These are phyloP conservation scores for Chrysanthemum makinoi DNA, from an alignment of 129 eudicot genomes.

Conservation along the genomic window DNA sequence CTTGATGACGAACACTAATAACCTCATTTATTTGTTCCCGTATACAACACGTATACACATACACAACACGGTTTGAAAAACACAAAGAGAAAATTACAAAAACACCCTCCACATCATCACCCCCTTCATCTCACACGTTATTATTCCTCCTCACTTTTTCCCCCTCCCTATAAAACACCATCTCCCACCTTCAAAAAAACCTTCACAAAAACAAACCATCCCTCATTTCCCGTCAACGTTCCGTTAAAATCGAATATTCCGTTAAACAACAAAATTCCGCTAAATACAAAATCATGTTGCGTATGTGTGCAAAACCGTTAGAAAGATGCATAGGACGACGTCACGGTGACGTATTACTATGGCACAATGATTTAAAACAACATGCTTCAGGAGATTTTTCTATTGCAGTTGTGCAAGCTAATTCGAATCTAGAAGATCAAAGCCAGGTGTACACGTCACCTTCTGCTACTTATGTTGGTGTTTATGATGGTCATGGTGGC, in stretches of 20 bases:
- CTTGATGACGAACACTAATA: too few species aligned
- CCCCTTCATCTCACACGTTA: conserved; percentile 16
- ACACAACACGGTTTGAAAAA: too few species aligned
- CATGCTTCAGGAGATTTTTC: conserved; percentile 90
- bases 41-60: too few species aligned
- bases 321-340: conserved; percentile 62
- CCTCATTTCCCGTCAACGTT: not conserved
- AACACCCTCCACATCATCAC: not conserved
- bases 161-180: conserved; percentile 10
- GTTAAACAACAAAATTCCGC: too few species aligned
- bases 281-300: conserved; percentile 36
- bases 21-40: too few species aligned
- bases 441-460: conserved; percentile 81
- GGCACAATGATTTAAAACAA: conserved; percentile 81
- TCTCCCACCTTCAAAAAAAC: too few species aligned
- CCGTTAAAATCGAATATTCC: too few species aligned
- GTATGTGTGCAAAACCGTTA: conserved; percentile 52
- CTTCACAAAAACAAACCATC: too few species aligned
- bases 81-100: too few species aligned
- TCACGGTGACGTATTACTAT: conserved; percentile 64
- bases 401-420: conserved; percentile 94
- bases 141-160: not conserved
- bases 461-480: conserved; percentile 82
- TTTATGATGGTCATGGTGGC: conserved; percentile 95
- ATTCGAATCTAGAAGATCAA: conserved; percentile 82